These are phyloP conservation scores for Mucor mucedo DNA, from an alignment of 371 early-diverging fungal genomes.

Conservation along the genomic window DNA sequence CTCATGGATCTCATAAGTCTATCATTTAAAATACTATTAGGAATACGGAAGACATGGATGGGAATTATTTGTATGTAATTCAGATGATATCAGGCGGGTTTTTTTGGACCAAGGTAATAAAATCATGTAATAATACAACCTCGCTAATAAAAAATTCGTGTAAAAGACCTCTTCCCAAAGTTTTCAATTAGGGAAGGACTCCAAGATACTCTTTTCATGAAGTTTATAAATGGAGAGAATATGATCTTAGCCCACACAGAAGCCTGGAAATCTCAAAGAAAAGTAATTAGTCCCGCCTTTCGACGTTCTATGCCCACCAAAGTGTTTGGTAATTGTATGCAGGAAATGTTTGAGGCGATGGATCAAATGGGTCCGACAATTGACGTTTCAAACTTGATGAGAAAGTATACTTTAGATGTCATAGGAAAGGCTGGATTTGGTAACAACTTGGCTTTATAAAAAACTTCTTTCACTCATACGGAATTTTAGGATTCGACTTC, in stretches of 20 bases:
- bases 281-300: constrained; percentile 46
- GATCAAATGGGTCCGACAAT: constrained; percentile 17
- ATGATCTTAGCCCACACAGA: constrained; percentile 1
- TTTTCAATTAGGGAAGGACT: not conserved
- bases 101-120: constrained; percentile 17
- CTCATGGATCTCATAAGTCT: no score
- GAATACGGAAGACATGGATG: constrained; percentile 6
- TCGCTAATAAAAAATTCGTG: not conserved
- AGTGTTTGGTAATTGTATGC: constrained; percentile 33
- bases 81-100: constrained; percentile 11
- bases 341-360: constrained; percentile 26
- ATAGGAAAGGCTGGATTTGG: constrained; percentile 46
- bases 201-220: not conserved
- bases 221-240: constrained; percentile 8
- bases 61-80: constrained; percentile 11
- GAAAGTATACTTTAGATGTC: constrained; percentile 42
- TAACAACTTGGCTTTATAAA: not conserved
- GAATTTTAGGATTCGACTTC: constrained; percentile 31
- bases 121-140: not conserved
- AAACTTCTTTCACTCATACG: not conserved
- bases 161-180: constrained; percentile 15
- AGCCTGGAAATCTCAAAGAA: constrained; percentile 8
- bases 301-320: constrained; percentile 43
- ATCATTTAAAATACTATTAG: not conserved
- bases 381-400: constrained; percentile 23